Evolutionary conservation across 192 early-diverging fungal species (phyloP).

Genomic region (Cetraspora pellucida): DNA sequence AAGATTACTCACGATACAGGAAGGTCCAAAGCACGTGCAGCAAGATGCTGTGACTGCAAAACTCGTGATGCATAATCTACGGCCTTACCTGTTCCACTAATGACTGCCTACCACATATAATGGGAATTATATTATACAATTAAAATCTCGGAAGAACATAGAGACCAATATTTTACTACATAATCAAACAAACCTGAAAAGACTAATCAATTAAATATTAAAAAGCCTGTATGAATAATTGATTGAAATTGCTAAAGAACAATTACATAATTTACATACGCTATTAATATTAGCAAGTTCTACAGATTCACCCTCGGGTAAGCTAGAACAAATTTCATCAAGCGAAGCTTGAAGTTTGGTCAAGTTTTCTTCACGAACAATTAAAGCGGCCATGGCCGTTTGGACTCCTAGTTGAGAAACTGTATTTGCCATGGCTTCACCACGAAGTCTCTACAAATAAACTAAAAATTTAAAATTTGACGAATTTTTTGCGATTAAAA

Average conservation of each 20-base stretch:
- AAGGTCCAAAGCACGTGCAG: conserved; percentile 83
- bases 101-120: conserved; percentile 58
- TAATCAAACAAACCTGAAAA: conserved; percentile 8
- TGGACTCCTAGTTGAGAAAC: conserved; percentile 61
- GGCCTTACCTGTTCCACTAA: conserved; percentile 85
- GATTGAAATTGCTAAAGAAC: not conserved
- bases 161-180: not conserved
- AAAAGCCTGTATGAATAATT: not conserved
- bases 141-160: not conserved
- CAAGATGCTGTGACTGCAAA: conserved; percentile 79
- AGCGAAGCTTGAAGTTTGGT: conserved; percentile 71
- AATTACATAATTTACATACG: conserved; percentile 35
- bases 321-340: conserved; percentile 58
- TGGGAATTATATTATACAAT: conserved; percentile 3
- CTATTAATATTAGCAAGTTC: conserved; percentile 89
- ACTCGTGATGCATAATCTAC: conserved; percentile 83
- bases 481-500: not conserved
- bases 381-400: conserved; percentile 89
- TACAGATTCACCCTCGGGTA: conserved; percentile 75
- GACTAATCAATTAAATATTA: conserved; percentile 13
- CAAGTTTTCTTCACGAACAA: conserved; percentile 73
- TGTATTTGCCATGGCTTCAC: conserved; percentile 83
- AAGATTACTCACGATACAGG: conserved; percentile 75
- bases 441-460: conserved; percentile 65
- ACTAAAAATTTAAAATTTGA: not conserved